Evolutionary conservation across 805 yeast species (phyloP).

Genomic region (Saccharomycopsis sp.): DNA sequence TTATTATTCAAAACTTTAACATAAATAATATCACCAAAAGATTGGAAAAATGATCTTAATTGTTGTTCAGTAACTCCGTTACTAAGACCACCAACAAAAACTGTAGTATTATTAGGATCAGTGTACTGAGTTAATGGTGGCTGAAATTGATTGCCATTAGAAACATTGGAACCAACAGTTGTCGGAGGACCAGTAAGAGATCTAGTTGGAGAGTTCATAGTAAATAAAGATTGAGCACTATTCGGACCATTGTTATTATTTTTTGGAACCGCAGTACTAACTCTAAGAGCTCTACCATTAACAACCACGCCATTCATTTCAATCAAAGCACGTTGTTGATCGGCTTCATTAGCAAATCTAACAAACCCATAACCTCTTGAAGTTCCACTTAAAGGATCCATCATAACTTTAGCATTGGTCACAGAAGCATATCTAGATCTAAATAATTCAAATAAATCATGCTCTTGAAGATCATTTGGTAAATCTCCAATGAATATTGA

Average conservation of each 20-base stretch:
- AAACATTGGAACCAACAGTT: too few species aligned
- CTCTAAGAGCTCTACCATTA: slow-evolving; percentile 67
- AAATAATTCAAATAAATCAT: slow-evolving; percentile 52
- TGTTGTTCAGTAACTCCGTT: slow-evolving; percentile 50
- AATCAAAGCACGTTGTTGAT: slow-evolving; percentile 58
- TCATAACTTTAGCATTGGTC: slow-evolving; percentile 67
- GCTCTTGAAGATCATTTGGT: slow-evolving; percentile 63
- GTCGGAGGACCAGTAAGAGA: too few species aligned
- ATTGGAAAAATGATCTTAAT: slow-evolving; percentile 45
- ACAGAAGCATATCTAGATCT: slow-evolving; percentile 62
- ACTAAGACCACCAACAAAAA: slow-evolving; percentile 58
- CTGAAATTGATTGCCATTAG: slow-evolving; percentile 3
- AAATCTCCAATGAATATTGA: slow-evolving; percentile 85
- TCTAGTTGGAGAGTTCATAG: slow-evolving; percentile 19
- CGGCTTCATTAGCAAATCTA: slow-evolving; percentile 54
- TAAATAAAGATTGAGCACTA: slow-evolving; percentile 8
- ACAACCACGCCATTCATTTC: slow-evolving; percentile 77
- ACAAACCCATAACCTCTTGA: slow-evolving; percentile 88
- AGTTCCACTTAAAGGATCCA: slow-evolving; percentile 56
- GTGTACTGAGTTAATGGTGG: slow-evolving; percentile 53
- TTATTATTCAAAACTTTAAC: slow-evolving; percentile 65
- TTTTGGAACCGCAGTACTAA: slow-evolving; percentile 57
- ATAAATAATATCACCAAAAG: slow-evolving; percentile 68
- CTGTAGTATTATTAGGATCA: slow-evolving; percentile 75
- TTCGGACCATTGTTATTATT: slow-evolving; percentile 20